Evolutionary conservation across 805 yeast genomes (phyloP).

Genomic region (Candida taoyuanica): DNA sequence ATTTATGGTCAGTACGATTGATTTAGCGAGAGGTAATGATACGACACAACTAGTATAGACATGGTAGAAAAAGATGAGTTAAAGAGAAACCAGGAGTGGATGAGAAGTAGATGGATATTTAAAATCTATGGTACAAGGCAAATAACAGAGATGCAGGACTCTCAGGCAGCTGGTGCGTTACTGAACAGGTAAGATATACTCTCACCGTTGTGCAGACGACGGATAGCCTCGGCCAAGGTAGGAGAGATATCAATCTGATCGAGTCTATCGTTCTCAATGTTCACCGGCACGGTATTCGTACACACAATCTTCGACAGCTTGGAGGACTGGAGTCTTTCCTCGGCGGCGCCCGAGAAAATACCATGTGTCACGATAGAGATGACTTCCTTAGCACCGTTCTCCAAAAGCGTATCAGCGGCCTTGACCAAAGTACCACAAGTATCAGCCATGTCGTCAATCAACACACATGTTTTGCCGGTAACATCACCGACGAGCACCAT

Average conservation of each 20-base stretch:
- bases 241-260: constrained; percentile 83
- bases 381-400: constrained; percentile 78
- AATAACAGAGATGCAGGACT: no score
- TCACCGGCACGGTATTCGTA: constrained; percentile 89
- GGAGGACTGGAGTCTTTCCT: constrained; percentile 62
- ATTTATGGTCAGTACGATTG: constrained; percentile 23
- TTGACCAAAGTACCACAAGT: constrained; percentile 96
- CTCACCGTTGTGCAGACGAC: constrained; percentile 95
- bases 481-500: constrained; percentile 98
- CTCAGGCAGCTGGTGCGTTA: constrained; percentile 43
- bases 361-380: constrained; percentile 96
- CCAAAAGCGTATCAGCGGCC: constrained; percentile 83
- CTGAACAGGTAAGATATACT: constrained; percentile 83
- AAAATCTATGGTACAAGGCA: no score
- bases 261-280: constrained; percentile 53
- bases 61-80: no score
- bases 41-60: no score
- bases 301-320: constrained; percentile 74
- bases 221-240: constrained; percentile 86
- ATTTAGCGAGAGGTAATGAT: no score
- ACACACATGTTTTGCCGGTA: constrained; percentile 69
- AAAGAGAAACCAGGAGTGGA: no score
- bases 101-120: neutral
- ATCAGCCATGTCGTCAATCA: constrained; percentile 98
- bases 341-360: constrained; percentile 81